phyloP scores from a whole-genome alignment of 1,284 basidiomycete species.

The Trametes sp. region DNA sequence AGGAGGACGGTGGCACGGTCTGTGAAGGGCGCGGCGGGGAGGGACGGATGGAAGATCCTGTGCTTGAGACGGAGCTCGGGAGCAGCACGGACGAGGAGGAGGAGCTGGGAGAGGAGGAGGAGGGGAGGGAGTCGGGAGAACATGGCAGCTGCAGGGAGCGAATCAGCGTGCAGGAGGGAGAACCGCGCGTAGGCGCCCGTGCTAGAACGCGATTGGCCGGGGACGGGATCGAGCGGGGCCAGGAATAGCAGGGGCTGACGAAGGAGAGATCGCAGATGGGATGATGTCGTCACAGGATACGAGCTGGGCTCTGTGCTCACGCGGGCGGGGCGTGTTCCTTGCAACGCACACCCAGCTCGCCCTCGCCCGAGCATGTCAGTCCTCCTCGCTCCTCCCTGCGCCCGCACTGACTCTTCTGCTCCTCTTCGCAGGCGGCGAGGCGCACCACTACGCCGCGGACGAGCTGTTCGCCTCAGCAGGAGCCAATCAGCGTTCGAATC shows the following conservation, averaged over 20 bases:
- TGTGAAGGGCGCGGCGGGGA: constrained; percentile 43
- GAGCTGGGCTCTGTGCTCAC: not conserved
- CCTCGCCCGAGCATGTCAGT: not conserved
- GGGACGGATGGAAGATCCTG: constrained; percentile 49
- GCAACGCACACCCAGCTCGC: not conserved
- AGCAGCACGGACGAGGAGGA: constrained; percentile 27
- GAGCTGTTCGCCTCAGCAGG: constrained; percentile 3
- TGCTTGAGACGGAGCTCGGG: constrained; percentile 45
- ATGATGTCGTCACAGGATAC: constrained; percentile 20
- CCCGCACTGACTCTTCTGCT: not conserved
- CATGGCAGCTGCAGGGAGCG: constrained; percentile 29
- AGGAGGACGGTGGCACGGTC: constrained; percentile 44
- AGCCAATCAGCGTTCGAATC: constrained; percentile 24
- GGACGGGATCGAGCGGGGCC: constrained; percentile 12
- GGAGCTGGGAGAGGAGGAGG: constrained; percentile 28
- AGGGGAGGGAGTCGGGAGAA: constrained; percentile 32
- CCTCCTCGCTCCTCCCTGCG: not conserved
- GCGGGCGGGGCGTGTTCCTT: constrained; percentile 20
- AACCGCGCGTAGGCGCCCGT: constrained; percentile 14
- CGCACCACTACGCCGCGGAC: not conserved
- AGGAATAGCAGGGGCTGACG: constrained; percentile 19
- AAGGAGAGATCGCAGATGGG: not conserved
- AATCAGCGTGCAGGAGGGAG: constrained; percentile 21
- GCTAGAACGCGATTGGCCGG: constrained; percentile 23
- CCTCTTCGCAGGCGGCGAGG: not conserved